Percentiles rank a stretch among this genome's conserved stretches.
phyloP scores from a whole-genome alignment of 345 rosid species.

The Erucastrum elatum region DNA sequence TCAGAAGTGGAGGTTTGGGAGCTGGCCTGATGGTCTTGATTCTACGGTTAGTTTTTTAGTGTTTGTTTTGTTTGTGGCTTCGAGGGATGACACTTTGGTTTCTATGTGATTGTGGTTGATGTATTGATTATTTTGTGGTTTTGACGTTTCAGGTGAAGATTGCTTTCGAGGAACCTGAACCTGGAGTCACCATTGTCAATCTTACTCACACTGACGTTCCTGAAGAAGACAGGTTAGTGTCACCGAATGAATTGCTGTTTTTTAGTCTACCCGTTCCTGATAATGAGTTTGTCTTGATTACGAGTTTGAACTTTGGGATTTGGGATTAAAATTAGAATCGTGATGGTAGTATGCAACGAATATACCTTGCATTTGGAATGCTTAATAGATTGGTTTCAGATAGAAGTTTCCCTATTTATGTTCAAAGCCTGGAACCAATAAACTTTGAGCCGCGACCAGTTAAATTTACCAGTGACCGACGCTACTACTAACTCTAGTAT shows the following conservation, averaged over 20 bases:
- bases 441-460: background rate
- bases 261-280: background rate
- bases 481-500: background rate
- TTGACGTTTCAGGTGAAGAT: slow-evolving; percentile 66
- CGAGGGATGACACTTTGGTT: background rate
- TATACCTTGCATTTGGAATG: background rate
- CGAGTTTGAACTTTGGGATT: background rate
- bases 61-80: background rate
- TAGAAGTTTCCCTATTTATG: background rate
- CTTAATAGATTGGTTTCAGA: background rate
- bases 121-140: slow-evolving; percentile 8
- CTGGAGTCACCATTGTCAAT: slow-evolving; percentile 76
- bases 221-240: slow-evolving; percentile 83
- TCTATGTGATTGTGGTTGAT: slow-evolving; percentile 9
- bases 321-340: background rate
- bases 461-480: background rate
- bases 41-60: slow-evolving; percentile 61
- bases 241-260: background rate
- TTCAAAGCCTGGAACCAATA: background rate
- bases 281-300: slow-evolving; percentile 6
- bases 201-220: slow-evolving; percentile 81
- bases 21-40: slow-evolving; percentile 92
- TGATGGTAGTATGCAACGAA: background rate
- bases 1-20: slow-evolving; percentile 94
- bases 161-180: slow-evolving; percentile 69